phyloP scores from a whole-genome alignment of 768 basidiomycete genomes.

The Tephrocybe rancida region DNA sequence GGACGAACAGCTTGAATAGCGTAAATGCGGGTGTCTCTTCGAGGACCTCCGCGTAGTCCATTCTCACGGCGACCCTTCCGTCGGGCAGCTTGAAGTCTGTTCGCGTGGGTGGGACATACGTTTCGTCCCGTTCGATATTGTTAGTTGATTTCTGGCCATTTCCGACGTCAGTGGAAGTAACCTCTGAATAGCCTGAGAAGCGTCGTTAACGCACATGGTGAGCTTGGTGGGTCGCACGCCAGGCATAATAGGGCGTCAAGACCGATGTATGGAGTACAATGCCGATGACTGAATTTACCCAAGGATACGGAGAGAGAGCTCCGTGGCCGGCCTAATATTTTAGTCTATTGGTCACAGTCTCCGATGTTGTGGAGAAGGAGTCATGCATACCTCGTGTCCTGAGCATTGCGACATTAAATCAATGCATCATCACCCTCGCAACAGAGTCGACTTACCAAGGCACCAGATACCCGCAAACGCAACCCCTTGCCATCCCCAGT shows the following conservation, averaged over 20 bases:
- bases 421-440: neutral
- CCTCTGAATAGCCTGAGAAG: neutral
- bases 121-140: conserved; percentile 72
- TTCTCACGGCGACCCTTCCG: conserved; percentile 37
- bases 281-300: conserved; percentile 41
- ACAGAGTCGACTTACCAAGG: conserved; percentile 32
- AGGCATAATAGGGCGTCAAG: conserved; percentile 64
- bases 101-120: conserved; percentile 56
- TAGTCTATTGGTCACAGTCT: neutral
- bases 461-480: conserved; percentile 46
- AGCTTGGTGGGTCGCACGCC: conserved; percentile 65
- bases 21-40: conserved; percentile 56
- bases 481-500: conserved; percentile 55
- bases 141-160: conserved; percentile 43
- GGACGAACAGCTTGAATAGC: conserved; percentile 47
- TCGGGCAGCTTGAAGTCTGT: conserved; percentile 46
- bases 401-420: neutral
- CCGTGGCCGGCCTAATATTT: conserved; percentile 49
- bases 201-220: conserved; percentile 53
- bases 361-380: neutral
- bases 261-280: conserved; percentile 46
- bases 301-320: conserved; percentile 41
- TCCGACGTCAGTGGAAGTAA: neutral
- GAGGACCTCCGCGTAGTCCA: conserved; percentile 48
- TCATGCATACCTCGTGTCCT: conserved; percentile 45